Conservation (phyloP, 2,329 filamentous ascomycete genomes). For the Neopestalotiopsis clavispora region DNA sequence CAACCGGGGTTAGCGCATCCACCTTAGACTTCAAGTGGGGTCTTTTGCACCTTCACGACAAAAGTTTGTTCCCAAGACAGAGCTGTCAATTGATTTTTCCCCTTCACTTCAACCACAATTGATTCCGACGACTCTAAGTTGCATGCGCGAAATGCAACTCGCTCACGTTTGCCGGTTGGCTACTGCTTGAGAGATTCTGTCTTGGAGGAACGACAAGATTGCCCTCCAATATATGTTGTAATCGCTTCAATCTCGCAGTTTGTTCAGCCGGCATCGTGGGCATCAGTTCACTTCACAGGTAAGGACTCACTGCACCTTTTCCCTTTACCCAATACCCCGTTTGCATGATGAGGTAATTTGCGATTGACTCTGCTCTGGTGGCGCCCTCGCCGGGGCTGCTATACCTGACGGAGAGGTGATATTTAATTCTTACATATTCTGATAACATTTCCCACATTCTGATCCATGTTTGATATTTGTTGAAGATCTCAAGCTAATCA, state of each 20-base stretch:
- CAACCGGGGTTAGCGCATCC: neutral
- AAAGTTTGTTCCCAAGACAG: neutral
- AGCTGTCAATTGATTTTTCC: constrained; percentile 1
- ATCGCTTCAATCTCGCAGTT: neutral
- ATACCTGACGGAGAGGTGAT: constrained; percentile 80
- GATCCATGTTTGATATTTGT: constrained; percentile 1
- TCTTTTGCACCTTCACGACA: neutral
- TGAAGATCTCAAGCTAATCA: neutral
- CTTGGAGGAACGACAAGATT: neutral
- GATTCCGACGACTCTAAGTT: neutral
- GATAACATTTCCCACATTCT: constrained; percentile 51
- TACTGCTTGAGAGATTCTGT: neutral
- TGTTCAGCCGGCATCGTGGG: neutral
- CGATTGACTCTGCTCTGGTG: constrained; percentile 89
- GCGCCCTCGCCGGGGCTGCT: constrained; percentile 89
- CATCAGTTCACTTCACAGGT: constrained; percentile 3
- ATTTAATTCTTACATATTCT: constrained; percentile 99
- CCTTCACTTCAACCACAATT: neutral
- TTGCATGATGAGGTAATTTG: constrained; percentile 97
- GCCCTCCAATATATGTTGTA: neutral
- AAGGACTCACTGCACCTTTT: constrained; percentile 16
- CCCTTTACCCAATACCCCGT: constrained; percentile 27
- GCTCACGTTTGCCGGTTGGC: neutral
- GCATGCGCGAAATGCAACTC: neutral
- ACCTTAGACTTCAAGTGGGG: neutral